Conservation (phyloP, 2,329 filamentous ascomycete species). For the Fusarium mundagurra region DNA sequence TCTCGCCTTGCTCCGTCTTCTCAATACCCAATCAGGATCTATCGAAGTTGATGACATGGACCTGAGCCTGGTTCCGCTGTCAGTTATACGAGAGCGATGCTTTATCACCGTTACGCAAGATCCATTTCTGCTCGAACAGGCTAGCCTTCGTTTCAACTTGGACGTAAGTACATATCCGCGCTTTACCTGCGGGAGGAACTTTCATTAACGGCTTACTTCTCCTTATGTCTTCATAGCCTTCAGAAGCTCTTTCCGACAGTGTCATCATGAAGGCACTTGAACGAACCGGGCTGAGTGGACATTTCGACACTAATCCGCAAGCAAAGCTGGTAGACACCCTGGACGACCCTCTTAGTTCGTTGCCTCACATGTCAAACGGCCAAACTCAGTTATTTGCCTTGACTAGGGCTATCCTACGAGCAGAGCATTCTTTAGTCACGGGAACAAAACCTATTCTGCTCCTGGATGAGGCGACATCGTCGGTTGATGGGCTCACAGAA, state of each 20-base stretch:
- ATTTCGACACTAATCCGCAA: background rate
- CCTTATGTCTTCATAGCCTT: background rate
- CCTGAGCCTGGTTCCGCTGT: background rate
- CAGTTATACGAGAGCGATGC: background rate
- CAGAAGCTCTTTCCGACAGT: background rate
- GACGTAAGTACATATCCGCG: background rate
- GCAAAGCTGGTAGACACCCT: background rate
- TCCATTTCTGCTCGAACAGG: background rate
- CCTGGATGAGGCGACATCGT: background rate
- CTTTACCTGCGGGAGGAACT: background rate
- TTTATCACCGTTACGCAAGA: background rate
- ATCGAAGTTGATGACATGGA: background rate
- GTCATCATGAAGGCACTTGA: background rate
- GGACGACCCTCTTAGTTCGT: background rate
- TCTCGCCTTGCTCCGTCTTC: background rate
- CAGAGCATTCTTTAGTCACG: background rate
- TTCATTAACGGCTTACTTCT: fast-evolving
- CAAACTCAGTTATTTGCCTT: background rate
- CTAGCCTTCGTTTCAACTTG: background rate
- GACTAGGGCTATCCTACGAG: background rate
- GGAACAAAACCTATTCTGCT: background rate
- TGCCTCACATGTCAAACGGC: background rate
- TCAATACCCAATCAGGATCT: background rate
- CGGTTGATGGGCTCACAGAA: background rate
- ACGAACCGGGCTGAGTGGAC: background rate